A percentile compares a stretch with the other conserved stretches of the same genome.
These are phyloP conservation scores for Xylaria sp. DNA, from an alignment of 2,329 filamentous ascomycete genomes.

Conservation along the genomic window DNA sequence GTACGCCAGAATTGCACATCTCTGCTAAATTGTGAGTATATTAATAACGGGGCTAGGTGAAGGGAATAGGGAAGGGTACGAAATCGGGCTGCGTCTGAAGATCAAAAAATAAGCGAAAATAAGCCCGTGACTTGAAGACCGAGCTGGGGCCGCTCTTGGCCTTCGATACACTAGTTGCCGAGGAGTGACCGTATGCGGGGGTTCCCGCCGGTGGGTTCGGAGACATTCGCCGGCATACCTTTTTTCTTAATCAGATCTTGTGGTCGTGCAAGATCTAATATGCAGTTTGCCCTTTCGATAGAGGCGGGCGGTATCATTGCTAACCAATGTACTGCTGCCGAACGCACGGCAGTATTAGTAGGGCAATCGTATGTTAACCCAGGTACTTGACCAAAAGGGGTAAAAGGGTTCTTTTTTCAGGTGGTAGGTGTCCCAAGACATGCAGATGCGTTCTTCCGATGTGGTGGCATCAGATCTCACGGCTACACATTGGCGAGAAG, in stretches of 20 bases:
- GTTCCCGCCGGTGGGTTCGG: slow-evolving; percentile 28
- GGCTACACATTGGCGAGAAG: slow-evolving; percentile 38
- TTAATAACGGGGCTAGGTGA: background rate
- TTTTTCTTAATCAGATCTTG: slow-evolving; percentile 22
- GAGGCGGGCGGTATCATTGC: slow-evolving; percentile 5
- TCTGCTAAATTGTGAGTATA: background rate
- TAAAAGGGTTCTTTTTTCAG: slow-evolving; percentile 40
- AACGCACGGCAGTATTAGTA: slow-evolving; percentile 3
- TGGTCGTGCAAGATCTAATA: slow-evolving; percentile 35
- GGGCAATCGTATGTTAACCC: slow-evolving; percentile 23
- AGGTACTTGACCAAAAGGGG: slow-evolving; percentile 42
- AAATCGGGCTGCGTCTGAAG: background rate
- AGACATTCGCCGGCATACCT: slow-evolving; percentile 28
- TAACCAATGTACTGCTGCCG: slow-evolving; percentile 17
- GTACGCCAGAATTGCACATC: background rate
- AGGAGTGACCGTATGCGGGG: slow-evolving; percentile 24
- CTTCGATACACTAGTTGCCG: slow-evolving; percentile 14
- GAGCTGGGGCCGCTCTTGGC: slow-evolving; percentile 30
- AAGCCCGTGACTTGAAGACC: slow-evolving; percentile 28
- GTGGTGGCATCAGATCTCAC: slow-evolving; percentile 44
- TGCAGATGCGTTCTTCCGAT: slow-evolving; percentile 48
- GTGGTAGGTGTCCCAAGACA: slow-evolving; percentile 43
- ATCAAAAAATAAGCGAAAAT: slow-evolving; percentile 5
- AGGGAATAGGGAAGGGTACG: background rate
- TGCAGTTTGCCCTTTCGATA: slow-evolving; percentile 34